phyloP scores from a whole-genome alignment of 1,139 yeast genomes.

The Kodamaea suecica region DNA sequence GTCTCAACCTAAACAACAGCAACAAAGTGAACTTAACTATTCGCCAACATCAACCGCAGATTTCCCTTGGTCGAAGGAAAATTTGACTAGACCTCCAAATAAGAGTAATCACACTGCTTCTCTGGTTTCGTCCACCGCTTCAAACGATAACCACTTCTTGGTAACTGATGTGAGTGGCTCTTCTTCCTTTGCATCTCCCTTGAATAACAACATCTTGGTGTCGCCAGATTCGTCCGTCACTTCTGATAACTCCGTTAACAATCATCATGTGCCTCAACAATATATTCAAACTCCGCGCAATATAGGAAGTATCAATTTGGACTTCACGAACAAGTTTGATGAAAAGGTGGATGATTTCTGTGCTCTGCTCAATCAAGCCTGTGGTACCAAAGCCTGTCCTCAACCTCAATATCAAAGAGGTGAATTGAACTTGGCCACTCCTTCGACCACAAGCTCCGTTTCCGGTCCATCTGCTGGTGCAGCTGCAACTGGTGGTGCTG shows the following conservation, averaged over 20 bases:
- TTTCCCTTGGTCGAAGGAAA: slow-evolving; percentile 33
- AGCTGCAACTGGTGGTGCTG: slow-evolving; percentile 4
- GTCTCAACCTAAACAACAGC: too few species aligned
- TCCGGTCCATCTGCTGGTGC: slow-evolving; percentile 8
- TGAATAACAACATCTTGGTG: slow-evolving; percentile 38
- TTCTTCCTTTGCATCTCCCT: slow-evolving; percentile 39
- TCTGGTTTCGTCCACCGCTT: slow-evolving; percentile 2
- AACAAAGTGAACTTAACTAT: too few species aligned
- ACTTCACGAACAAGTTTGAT: slow-evolving; percentile 30
- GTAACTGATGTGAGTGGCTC: slow-evolving; percentile 24
- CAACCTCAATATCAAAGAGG: slow-evolving; percentile 48
- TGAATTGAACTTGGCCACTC: slow-evolving; percentile 13
- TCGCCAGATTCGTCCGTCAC: slow-evolving; percentile 35
- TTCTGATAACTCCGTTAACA: slow-evolving; percentile 9
- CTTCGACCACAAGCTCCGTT: slow-evolving; percentile 6
- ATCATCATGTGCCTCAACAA: slow-evolving; percentile 1
- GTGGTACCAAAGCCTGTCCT: slow-evolving; percentile 76
- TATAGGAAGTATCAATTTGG: slow-evolving; percentile 7
- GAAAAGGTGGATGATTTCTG: slow-evolving; percentile 65
- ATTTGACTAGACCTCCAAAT: slow-evolving; percentile 1
- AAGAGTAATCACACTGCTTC: slow-evolving; percentile 3
- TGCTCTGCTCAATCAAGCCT: slow-evolving; percentile 68
- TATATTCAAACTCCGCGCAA: slow-evolving; percentile 3
- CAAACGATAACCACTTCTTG: slow-evolving; percentile 15
- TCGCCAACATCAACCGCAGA: slow-evolving; percentile 20